A percentile compares a stretch with the other conserved stretches of the same genome.
Evolutionary conservation across 768 basidiomycete genomes (phyloP).

Genomic region (Hemileccinum rubropunctum): DNA sequence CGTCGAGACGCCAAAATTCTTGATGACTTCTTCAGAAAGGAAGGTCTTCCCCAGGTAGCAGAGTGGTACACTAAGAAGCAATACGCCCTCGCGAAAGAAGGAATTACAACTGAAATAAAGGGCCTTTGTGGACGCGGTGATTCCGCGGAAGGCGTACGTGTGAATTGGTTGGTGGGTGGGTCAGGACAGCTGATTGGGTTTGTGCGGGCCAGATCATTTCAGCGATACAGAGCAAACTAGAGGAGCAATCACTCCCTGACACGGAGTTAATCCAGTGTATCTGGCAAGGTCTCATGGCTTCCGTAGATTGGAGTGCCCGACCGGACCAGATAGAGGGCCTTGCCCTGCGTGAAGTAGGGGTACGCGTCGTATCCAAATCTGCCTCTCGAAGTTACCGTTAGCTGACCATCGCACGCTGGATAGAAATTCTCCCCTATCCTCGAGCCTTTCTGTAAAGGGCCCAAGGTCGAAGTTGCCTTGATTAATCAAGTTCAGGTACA

Average conservation of each 20-base stretch:
- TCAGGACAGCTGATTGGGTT: conserved; percentile 7
- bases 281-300: conserved; percentile 88
- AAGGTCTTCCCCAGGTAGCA: conserved; percentile 71
- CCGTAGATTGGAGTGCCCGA: conserved; percentile 85
- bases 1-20: conserved; percentile 71
- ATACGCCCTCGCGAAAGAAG: conserved; percentile 77
- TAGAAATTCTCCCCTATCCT: conserved; percentile 84
- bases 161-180: background rate
- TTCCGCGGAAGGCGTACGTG: conserved; percentile 59
- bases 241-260: conserved; percentile 82
- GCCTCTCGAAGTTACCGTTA: background rate
- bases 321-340: conserved; percentile 91
- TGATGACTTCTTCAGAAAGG: conserved; percentile 85
- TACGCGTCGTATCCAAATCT: conserved; percentile 37
- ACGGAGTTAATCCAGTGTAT: conserved; percentile 83
- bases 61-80: conserved; percentile 97
- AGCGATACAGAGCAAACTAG: conserved; percentile 67
- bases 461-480: conserved; percentile 89
- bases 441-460: conserved; percentile 84
- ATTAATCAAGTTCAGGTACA: conserved; percentile 95
- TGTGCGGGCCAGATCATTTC: conserved; percentile 59
- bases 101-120: conserved; percentile 64
- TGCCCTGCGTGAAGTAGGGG: conserved; percentile 84
- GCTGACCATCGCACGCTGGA: background rate
- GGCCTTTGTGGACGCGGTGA: conserved; percentile 72